These are phyloP conservation scores for Quercus ilex DNA, from an alignment of 306 rosid species.

Conservation along the genomic window DNA sequence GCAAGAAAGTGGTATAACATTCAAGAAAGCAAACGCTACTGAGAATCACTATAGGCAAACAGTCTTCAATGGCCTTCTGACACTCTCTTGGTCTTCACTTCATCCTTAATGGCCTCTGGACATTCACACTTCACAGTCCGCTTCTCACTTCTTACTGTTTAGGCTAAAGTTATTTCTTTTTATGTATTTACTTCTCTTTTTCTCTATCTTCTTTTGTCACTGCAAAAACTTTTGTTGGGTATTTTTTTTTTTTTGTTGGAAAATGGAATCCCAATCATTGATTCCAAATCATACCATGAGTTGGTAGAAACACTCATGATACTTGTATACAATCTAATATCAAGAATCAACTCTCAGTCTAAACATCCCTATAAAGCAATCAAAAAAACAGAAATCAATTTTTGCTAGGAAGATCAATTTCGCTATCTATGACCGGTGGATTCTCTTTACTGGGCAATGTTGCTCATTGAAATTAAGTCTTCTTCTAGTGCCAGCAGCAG, in stretches of 20 bases:
- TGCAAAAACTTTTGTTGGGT: conserved; percentile 47
- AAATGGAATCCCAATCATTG: conserved; percentile 66
- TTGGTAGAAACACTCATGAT: conserved; percentile 48
- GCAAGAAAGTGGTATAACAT: conserved; percentile 29
- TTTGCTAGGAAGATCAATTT: conserved; percentile 25
- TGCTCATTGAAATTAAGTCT: conserved; percentile 58
- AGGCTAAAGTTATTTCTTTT: conserved; percentile 44
- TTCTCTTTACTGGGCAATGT: conserved; percentile 40
- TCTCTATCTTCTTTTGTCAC: conserved; percentile 52
- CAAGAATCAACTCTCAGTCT: conserved; percentile 31
- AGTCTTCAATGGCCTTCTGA: conserved; percentile 44
- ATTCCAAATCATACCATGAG: conserved; percentile 50
- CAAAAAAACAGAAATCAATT: conserved; percentile 42
- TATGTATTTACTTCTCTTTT: conserved; percentile 44
- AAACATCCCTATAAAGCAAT: conserved; percentile 43
- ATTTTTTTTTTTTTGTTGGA: conserved; percentile 7
- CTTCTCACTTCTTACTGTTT: conserved; percentile 40
- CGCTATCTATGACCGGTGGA: conserved; percentile 37
- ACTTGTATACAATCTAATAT: conserved; percentile 37
- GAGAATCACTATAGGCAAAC: conserved; percentile 35
- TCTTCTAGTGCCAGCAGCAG: conserved; percentile 59
- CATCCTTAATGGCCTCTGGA: conserved; percentile 36
- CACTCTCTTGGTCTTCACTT: conserved; percentile 44
- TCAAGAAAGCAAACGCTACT: conserved; percentile 44
- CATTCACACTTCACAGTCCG: conserved; percentile 18